These are phyloP conservation scores for Pseudomonodictys pantanalensis DNA, from an alignment of 495 filamentous ascomycete species.

Conservation along the genomic window DNA sequence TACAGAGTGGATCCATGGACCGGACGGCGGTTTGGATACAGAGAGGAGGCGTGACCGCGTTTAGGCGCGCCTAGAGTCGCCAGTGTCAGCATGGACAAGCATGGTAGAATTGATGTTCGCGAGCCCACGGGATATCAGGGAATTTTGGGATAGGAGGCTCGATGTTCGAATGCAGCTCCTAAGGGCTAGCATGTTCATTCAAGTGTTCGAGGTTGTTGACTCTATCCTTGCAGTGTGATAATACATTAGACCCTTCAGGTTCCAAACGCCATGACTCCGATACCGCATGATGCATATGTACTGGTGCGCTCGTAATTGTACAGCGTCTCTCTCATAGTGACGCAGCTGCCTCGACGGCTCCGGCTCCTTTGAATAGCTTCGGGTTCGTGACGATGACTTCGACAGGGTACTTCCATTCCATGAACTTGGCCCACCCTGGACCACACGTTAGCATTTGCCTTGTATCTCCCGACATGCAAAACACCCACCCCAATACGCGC, in stretches of 20 bases:
- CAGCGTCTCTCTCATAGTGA: conserved; percentile 64
- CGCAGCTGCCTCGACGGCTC: conserved; percentile 68
- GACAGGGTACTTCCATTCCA: conserved; percentile 76
- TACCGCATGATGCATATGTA: not conserved
- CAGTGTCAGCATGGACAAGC: not conserved
- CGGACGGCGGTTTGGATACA: conserved; percentile 16
- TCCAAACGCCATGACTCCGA: not conserved
- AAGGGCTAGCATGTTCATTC: too few species aligned
- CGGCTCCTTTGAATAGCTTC: conserved; percentile 60
- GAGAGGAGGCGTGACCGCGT: not conserved
- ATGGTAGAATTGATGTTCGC: not conserved
- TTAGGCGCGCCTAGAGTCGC: not conserved
- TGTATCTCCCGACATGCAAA: not conserved
- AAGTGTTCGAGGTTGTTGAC: too few species aligned
- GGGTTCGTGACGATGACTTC: conserved; percentile 58
- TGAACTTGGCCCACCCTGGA: conserved; percentile 67
- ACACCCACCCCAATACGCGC: conserved; percentile 90
- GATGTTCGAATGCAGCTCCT: too few species aligned
- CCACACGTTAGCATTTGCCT: not conserved
- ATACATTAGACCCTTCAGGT: too few species aligned
- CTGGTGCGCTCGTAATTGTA: not conserved
- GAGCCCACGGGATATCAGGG: too few species aligned
- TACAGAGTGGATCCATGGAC: conserved; percentile 51
- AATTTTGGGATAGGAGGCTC: too few species aligned
- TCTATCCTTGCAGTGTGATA: too few species aligned